A percentile compares a stretch with the other conserved stretches of the same genome.
phyloP scores from a whole-genome alignment of 805 yeast species.

The Helenozyma rhizophorensis region DNA sequence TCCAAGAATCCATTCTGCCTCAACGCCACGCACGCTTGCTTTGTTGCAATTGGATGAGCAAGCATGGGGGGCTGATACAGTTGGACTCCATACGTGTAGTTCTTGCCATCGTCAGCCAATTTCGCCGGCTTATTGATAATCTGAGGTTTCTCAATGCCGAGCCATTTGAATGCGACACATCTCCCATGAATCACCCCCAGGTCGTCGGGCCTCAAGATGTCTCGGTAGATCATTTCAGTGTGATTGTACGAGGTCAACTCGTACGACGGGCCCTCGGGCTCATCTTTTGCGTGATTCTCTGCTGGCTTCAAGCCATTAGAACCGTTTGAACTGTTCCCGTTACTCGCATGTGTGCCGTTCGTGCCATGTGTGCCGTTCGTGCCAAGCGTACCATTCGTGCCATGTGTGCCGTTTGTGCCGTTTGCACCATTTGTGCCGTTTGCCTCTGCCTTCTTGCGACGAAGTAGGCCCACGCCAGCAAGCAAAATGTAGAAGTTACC shows the following conservation, averaged over 20 bases:
- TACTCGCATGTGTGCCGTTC: background rate
- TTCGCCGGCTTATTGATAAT: slow-evolving; percentile 58
- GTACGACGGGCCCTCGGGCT: slow-evolving; percentile 32
- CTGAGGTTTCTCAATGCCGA: slow-evolving; percentile 65
- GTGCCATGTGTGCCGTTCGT: background rate
- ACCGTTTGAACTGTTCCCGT: background rate
- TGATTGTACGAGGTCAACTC: slow-evolving; percentile 42
- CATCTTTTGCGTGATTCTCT: background rate
- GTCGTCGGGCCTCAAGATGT: slow-evolving; percentile 19
- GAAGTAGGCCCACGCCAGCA: slow-evolving; percentile 38
- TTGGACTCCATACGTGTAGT: slow-evolving; percentile 51
- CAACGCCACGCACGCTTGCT: slow-evolving; percentile 67
- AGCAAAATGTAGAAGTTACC: slow-evolving; percentile 52
- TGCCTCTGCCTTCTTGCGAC: slow-evolving; percentile 1
- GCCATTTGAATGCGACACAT: slow-evolving; percentile 61
- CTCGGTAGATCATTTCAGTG: slow-evolving; percentile 47
- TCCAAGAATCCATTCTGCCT: slow-evolving; percentile 58
- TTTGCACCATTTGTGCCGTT: background rate
- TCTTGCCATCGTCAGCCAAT: slow-evolving; percentile 18
- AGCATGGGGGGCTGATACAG: slow-evolving; percentile 60
- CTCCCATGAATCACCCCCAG: slow-evolving; percentile 1
- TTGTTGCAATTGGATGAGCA: slow-evolving; percentile 62
- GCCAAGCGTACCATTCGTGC: background rate
- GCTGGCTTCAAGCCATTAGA: background rate
- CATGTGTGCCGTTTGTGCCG: background rate